Conservation (phyloP, 257 asterid species). For the Ajuga chamaepitys region DNA sequence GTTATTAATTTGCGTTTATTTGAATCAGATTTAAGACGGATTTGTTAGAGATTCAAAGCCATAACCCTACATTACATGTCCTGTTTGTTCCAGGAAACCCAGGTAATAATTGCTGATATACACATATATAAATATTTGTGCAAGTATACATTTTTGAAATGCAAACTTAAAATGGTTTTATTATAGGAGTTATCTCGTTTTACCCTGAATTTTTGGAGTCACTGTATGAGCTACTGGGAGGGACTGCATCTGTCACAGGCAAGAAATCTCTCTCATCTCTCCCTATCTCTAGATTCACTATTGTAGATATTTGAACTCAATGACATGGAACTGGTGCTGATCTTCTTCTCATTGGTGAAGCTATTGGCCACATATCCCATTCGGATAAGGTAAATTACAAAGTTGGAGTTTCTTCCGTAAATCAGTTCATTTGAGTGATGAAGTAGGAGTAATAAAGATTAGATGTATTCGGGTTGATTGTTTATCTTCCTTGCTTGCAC, state of each 20-base stretch:
- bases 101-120: constrained; percentile 32
- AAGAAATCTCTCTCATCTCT: constrained; percentile 11
- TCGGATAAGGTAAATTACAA: constrained; percentile 46
- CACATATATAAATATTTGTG: not conserved
- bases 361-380: constrained; percentile 66
- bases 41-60: constrained; percentile 63
- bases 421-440: not conserved
- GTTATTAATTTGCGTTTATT: not conserved
- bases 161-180: constrained; percentile 14
- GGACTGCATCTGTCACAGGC: constrained; percentile 77
- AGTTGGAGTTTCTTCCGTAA: not conserved
- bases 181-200: constrained; percentile 72
- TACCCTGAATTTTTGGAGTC: constrained; percentile 72
- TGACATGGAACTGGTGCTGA: constrained; percentile 14
- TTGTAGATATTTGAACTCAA: constrained; percentile 2
- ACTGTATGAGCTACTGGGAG: constrained; percentile 57
- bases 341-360: constrained; percentile 34
- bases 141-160: not conserved
- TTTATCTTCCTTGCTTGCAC: not conserved
- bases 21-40: constrained; percentile 56
- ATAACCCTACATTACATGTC: constrained; percentile 52
- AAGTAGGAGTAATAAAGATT: not conserved
- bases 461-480: not conserved
- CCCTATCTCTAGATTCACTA: not conserved
- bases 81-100: constrained; percentile 93